A percentile compares a stretch with the other conserved stretches of the same genome.
Conservation (phyloP, 768 basidiomycete genomes). For the Lanmaoa pseudosensibilis region DNA sequence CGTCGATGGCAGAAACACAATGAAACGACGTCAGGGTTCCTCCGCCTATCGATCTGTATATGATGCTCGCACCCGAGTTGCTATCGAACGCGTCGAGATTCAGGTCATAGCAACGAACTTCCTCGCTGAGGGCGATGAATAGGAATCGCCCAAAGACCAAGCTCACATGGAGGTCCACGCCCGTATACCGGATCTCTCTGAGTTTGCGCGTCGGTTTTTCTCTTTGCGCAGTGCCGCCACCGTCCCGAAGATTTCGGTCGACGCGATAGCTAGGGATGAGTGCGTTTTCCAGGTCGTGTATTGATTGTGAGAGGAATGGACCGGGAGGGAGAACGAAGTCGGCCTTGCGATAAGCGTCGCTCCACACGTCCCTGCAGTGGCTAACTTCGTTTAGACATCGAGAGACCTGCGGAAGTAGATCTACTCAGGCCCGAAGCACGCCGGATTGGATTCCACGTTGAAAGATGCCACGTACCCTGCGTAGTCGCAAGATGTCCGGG, state of each 20-base stretch:
- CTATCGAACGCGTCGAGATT: background rate
- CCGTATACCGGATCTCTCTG: constrained; percentile 10
- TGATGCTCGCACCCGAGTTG: constrained; percentile 2
- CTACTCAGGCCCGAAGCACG: background rate
- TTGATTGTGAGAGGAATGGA: constrained; percentile 14
- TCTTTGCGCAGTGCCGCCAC: background rate
- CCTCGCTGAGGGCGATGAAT: constrained; percentile 12
- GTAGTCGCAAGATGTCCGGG: constrained; percentile 15
- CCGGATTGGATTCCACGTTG: background rate
- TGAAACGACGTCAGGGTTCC: background rate
- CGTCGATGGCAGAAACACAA: constrained; percentile 12
- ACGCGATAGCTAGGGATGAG: constrained; percentile 14
- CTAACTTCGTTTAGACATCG: background rate
- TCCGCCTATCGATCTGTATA: constrained; percentile 10
- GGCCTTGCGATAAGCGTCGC: too few species aligned
- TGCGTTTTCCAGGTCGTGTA: constrained; percentile 12
- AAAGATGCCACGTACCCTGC: constrained; percentile 7
- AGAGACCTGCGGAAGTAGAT: constrained; percentile 4
- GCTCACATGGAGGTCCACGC: background rate
- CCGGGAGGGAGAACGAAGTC: constrained; percentile 15
- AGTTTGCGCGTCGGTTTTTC: background rate
- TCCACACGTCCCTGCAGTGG: too few species aligned
- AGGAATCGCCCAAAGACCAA: constrained; percentile 20
- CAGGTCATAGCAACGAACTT: constrained; percentile 16
- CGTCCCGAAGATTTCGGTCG: constrained; percentile 5